phyloP scores from a whole-genome alignment of 2,329 filamentous ascomycete species.

The Aureobasidium mangrovei region DNA sequence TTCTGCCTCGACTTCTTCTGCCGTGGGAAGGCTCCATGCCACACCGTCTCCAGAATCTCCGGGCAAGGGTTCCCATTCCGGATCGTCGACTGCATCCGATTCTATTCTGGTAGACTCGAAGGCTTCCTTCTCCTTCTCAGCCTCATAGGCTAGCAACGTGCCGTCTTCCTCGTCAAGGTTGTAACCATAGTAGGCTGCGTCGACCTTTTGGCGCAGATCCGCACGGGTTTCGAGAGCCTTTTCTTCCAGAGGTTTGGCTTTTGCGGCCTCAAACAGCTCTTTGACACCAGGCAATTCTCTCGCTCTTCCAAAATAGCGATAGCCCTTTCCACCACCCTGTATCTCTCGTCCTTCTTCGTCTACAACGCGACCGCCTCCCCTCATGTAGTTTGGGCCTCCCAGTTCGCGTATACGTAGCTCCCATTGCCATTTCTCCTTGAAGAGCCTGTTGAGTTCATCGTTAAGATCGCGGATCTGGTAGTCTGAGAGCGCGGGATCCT shows the following conservation, averaged over 20 bases:
- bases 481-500: conserved; percentile 83
- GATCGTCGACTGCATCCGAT: conserved; percentile 37
- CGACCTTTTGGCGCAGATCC: conserved; percentile 66
- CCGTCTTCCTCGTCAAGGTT: conserved; percentile 87
- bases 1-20: conserved; percentile 91
- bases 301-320: conserved; percentile 88
- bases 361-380: conserved; percentile 45
- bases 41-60: conserved; percentile 78
- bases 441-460: conserved; percentile 98
- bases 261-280: conserved; percentile 81
- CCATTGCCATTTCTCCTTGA: conserved; percentile 99
- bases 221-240: conserved; percentile 56
- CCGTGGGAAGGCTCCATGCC: conserved; percentile 72
- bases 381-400: conserved; percentile 96
- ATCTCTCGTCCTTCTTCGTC: conserved; percentile 50
- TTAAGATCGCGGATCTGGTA: conserved; percentile 97
- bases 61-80: conserved; percentile 70
- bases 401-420: conserved; percentile 91
- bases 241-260: conserved; percentile 44
- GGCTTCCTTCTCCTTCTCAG: conserved; percentile 69
- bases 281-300: conserved; percentile 89
- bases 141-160: conserved; percentile 70
- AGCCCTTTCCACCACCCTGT: conserved; percentile 70
- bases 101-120: conserved; percentile 56
- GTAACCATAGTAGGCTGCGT: conserved; percentile 94